These are phyloP conservation scores for Penicillium egyptiacum DNA, from an alignment of 495 filamentous ascomycete species.

Conservation along the genomic window DNA sequence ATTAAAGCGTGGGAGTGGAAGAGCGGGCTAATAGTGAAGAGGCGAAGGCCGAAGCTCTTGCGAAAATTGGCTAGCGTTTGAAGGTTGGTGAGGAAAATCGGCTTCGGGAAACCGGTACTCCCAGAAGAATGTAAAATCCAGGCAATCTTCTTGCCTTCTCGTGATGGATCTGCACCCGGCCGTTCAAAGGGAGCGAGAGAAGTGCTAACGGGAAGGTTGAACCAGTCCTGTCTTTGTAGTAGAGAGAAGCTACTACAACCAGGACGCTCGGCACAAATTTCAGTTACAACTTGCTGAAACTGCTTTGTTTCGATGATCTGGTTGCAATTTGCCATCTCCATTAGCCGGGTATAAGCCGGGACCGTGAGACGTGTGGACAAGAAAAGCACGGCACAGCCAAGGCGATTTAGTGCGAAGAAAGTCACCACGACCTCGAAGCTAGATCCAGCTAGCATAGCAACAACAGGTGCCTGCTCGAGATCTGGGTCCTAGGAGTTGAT, in stretches of 20 bases:
- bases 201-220: slow-evolving; percentile 18
- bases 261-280: slow-evolving; percentile 19
- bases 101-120: slow-evolving; percentile 61
- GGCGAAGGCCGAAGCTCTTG: slow-evolving; percentile 30
- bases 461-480: slow-evolving; percentile 32
- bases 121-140: slow-evolving; percentile 60
- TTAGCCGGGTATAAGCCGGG: slow-evolving; percentile 48
- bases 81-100: slow-evolving; percentile 41
- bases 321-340: slow-evolving; percentile 45
- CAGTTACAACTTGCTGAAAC: slow-evolving; percentile 19
- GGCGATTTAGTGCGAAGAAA: slow-evolving; percentile 54
- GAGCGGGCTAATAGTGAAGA: slow-evolving; percentile 54
- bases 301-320: slow-evolving; percentile 32
- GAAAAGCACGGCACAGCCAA: slow-evolving; percentile 56
- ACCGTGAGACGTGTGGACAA: slow-evolving; percentile 57
- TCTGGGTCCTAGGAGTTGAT: slow-evolving; percentile 14
- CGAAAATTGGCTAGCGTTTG: slow-evolving; percentile 41
- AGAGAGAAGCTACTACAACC: slow-evolving; percentile 15
- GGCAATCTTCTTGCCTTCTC: slow-evolving; percentile 39
- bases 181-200: slow-evolving; percentile 21
- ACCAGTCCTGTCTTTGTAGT: slow-evolving; percentile 21
- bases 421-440: slow-evolving; percentile 56
- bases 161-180: slow-evolving; percentile 10
- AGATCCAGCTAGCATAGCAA: slow-evolving; percentile 53
- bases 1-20: slow-evolving; percentile 54